Evolutionary conservation across 495 filamentous ascomycete genomes (phyloP), one percentile per base, ranked within the genome.

Genomic region (Sabuloglossum arenarium): DNA sequence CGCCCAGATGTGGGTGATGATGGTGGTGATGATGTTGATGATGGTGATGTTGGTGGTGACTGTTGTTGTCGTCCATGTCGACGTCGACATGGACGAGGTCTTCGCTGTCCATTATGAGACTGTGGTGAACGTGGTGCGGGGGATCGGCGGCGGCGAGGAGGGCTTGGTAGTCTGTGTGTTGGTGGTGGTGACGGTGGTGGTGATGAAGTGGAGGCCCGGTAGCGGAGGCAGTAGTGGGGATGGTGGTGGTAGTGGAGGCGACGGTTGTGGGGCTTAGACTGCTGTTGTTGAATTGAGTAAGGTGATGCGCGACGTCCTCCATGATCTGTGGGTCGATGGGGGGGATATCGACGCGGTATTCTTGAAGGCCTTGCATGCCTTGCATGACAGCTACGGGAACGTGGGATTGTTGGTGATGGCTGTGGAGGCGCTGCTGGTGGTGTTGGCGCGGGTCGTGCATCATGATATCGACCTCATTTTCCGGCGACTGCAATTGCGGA

Each of bases 131-230:
- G 25, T 51, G 47, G 28, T 30, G 24, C 8, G 3, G 9, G 30
- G 46, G 32, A 16, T 59, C 67, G 2, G 62, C 53, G 12, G 66
- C 71, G 53, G 71, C 63, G 23, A 74, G 67, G 0, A 74, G 62
- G 1, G 68, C 68, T 51, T 73, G 69, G 63, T 61, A 60, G 46
- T 67, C 65, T 11, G 56, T 63, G 12, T 65, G 61, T 28, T 63
- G 37, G 29, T 66, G 56, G 53, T 63, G 63, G 32, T 66, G 63
- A 9, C 59, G 59, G 14, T 53, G 59, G 30, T 62, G 62, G 27
- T 50, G 39, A 6, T 49, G 45, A 14, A 25, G 34, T 54, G 47
- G 25, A 56, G 61, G 61, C 43, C 47, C 43, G 47, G 45, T 52
- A 50, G 59, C 59, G 29, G 43, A 25, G 45, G 24, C 9, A 23